Evolutionary conservation across 1,284 basidiomycete genomes (phyloP).

Genomic region (Spongispora temasekensis): DNA sequence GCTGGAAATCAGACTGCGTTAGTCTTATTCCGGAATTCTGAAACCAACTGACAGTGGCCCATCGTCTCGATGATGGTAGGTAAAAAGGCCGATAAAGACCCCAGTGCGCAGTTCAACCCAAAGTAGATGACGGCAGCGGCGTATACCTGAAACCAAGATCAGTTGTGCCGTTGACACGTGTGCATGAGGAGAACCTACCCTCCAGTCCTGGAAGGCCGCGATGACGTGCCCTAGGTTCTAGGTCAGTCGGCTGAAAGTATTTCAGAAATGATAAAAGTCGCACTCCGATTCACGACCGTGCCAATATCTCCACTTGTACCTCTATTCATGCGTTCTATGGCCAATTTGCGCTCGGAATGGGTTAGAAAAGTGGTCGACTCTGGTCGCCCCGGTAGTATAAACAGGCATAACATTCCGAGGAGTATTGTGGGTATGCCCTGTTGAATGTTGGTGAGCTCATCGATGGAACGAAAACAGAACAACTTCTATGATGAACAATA

Average conservation of each 20-base stretch:
- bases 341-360: constrained; percentile 72
- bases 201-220: constrained; percentile 72
- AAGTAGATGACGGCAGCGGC: constrained; percentile 71
- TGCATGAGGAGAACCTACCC: constrained; percentile 45
- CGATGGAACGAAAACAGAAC: constrained; percentile 6
- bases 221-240: constrained; percentile 52
- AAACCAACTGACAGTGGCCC: constrained; percentile 50
- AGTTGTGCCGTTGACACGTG: not conserved
- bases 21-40: not conserved
- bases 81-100: constrained; percentile 80
- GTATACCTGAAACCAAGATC: constrained; percentile 49
- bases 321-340: constrained; percentile 73
- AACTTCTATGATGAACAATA: constrained; percentile 79
- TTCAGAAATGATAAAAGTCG: not conserved
- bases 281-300: constrained; percentile 66
- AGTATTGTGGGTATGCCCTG: constrained; percentile 69
- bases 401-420: constrained; percentile 64
- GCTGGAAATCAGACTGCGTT: constrained; percentile 33
- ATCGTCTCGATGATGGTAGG: constrained; percentile 82
- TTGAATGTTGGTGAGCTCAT: not conserved
- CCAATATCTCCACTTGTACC: constrained; percentile 69
- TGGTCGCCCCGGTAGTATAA: constrained; percentile 75
- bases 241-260: not conserved
- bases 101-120: constrained; percentile 77
- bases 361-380: constrained; percentile 73